Conservation (phyloP, 768 basidiomycete genomes). For the Kwoniella sp. region DNA sequence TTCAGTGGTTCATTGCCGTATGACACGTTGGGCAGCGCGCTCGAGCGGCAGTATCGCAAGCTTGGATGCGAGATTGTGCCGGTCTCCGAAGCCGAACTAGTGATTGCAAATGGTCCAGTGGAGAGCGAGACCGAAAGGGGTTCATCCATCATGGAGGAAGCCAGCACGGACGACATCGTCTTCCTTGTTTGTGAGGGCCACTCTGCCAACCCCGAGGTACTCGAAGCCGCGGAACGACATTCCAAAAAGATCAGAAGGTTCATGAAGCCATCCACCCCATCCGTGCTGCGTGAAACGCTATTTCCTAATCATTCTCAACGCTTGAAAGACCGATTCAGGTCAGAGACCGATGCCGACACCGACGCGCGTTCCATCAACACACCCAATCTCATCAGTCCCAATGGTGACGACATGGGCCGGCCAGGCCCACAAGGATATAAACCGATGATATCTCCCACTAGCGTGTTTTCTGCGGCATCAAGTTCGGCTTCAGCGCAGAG, state of each 20-base stretch:
- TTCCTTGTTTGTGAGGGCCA: constrained; percentile 40
- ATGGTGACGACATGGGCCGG: constrained; percentile 9
- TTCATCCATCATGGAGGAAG: constrained; percentile 16
- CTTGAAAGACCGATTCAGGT: neutral
- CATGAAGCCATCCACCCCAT: constrained; percentile 43
- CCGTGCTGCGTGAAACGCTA: constrained; percentile 42
- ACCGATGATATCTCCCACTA: neutral
- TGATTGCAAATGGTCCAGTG: constrained; percentile 40
- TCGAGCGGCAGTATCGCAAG: constrained; percentile 35
- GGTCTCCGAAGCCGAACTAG: constrained; percentile 38
- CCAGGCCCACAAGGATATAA: neutral
- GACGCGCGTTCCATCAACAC: constrained; percentile 12
- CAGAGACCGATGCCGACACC: neutral
- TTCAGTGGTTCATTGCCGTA: constrained; percentile 16
- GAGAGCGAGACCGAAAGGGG: constrained; percentile 28
- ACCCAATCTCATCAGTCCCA: constrained; percentile 9
- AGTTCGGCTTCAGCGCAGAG: neutral
- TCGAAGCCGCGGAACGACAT: constrained; percentile 13
- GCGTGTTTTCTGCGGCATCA: neutral
- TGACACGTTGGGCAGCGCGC: constrained; percentile 23
- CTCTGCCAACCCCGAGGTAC: constrained; percentile 26
- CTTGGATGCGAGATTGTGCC: constrained; percentile 41
- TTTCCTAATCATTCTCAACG: constrained; percentile 30
- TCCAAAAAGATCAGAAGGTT: constrained; percentile 33
- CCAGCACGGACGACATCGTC: constrained; percentile 39